phyloP scores from a whole-genome alignment of 2,329 filamentous ascomycete species.

The Penicillium sp. region DNA sequence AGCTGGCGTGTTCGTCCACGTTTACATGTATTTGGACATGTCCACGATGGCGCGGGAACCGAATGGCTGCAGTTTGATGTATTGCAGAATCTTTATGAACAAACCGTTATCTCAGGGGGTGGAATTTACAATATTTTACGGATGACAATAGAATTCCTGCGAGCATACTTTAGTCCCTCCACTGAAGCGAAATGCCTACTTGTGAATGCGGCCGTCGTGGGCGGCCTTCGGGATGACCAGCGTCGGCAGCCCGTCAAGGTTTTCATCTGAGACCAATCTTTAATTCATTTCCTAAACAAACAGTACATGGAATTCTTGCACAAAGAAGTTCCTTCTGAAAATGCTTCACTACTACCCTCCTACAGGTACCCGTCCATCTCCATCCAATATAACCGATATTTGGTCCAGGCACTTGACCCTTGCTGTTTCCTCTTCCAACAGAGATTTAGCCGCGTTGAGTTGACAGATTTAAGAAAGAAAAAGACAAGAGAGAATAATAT shows the following conservation, averaged over 20 bases:
- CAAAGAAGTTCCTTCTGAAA: too few species aligned
- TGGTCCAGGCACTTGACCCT: conserved; percentile 1
- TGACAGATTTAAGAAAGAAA: too few species aligned
- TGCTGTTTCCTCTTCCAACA: not conserved
- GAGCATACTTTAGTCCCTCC: not conserved
- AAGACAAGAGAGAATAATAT: too few species aligned
- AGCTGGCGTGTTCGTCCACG: conserved; percentile 18
- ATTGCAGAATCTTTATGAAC: conserved; percentile 15
- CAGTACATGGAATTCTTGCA: too few species aligned
- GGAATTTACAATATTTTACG: conserved; percentile 16
- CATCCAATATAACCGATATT: not conserved
- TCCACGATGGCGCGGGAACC: conserved; percentile 15
- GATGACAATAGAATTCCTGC: conserved; percentile 7
- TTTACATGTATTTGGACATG: conserved; percentile 22
- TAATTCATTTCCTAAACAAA: too few species aligned
- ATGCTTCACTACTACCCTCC: not conserved
- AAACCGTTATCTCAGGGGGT: conserved; percentile 15
- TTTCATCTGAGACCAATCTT: not conserved
- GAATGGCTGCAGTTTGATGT: conserved; percentile 6
- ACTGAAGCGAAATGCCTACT: conserved; percentile 22
- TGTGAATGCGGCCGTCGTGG: conserved; percentile 10
- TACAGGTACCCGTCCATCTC: not conserved
- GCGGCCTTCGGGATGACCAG: conserved; percentile 4
- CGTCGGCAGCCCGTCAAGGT: not conserved
- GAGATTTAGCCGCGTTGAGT: too few species aligned